Evolutionary conservation across 2,329 filamentous ascomycete species (phyloP), one percentile per base, ranked within the genome.

Genomic region (Byssoonygena ceratinophila): DNA sequence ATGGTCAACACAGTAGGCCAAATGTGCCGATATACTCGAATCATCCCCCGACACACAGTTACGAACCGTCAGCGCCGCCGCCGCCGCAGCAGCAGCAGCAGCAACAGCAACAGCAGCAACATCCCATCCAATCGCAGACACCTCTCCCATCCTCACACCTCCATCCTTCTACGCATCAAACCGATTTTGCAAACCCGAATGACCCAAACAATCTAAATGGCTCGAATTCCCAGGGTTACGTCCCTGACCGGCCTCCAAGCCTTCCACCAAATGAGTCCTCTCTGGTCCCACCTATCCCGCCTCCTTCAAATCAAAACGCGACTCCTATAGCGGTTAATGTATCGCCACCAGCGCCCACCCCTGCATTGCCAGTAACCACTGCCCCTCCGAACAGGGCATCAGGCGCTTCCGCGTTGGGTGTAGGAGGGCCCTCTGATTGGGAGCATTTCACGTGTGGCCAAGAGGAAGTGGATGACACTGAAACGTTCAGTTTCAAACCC

Each of bases 371-470:
- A 18, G 36, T 46, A 16, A 45, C 39, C 25, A 46, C 50, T 4
- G 49, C 36, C n/a, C 51, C 52, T 29, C 43, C 51, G 29, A 31
- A 36, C 32, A 25, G 55, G 29, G 49, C 46, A n/a, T 18, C 52
- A 34, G 51, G 49, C 18, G 46, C 53, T 41, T 70, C 71, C 39
- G 68, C 67, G 11, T 57, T 74, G 31, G 71, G 71, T 1, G 58
- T 59, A 40, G 70, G 71, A 3, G 65, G 66, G 1, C 73, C 72
- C 3, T 75, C 73, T 3, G 73, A 74, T 54, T 75, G 72, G 73
- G 72, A 75, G 55, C 68, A 73, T 58, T 65, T 72, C 52, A 61
- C 61, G 4, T 60, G 63, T n/a, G 59, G 60, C 6, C 61, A 63
- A 6, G 67, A 64, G 23, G 63, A 68, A 20, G 58, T 71, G 39